phyloP scores from a whole-genome alignment of 176 grass and related monocot species.

The Hyparrhenia diplandra region DNA sequence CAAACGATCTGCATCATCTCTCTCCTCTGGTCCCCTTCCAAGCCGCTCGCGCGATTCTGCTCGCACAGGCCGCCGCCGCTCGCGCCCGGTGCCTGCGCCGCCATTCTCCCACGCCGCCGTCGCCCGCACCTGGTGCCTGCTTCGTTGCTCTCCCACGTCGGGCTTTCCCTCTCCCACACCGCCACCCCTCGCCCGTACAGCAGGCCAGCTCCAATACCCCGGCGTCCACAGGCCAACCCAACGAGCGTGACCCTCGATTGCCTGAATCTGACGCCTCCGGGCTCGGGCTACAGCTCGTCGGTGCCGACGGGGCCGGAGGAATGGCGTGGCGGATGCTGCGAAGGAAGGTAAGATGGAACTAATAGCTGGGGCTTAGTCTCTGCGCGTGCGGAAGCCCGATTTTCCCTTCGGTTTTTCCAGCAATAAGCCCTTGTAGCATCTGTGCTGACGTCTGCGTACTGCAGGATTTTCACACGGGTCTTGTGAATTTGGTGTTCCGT shows the following conservation, averaged over 20 bases:
- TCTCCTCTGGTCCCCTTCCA: too few species aligned
- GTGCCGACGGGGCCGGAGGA: neutral
- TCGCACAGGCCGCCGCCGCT: too few species aligned
- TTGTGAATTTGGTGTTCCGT: slow-evolving; percentile 25
- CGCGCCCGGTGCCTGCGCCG: too few species aligned
- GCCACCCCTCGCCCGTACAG: too few species aligned
- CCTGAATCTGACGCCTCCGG: neutral
- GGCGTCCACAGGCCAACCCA: neutral
- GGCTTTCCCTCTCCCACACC: too few species aligned
- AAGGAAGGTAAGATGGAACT: slow-evolving; percentile 31
- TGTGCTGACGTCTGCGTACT: neutral
- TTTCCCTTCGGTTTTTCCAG: neutral
- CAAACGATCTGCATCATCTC: too few species aligned
- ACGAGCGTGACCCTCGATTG: neutral
- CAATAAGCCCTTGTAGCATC: neutral
- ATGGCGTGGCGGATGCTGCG: slow-evolving; percentile 59
- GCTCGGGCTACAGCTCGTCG: neutral
- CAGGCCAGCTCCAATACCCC: neutral
- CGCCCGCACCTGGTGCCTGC: too few species aligned
- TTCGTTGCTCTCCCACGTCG: too few species aligned
- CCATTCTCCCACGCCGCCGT: too few species aligned
- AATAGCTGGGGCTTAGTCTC: neutral
- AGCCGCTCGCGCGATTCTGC: too few species aligned
- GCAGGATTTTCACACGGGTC: slow-evolving; percentile 35
- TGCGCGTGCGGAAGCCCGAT: neutral